phyloP scores from a whole-genome alignment of 148 eudicot genomes.

The Chenopodium album region DNA sequence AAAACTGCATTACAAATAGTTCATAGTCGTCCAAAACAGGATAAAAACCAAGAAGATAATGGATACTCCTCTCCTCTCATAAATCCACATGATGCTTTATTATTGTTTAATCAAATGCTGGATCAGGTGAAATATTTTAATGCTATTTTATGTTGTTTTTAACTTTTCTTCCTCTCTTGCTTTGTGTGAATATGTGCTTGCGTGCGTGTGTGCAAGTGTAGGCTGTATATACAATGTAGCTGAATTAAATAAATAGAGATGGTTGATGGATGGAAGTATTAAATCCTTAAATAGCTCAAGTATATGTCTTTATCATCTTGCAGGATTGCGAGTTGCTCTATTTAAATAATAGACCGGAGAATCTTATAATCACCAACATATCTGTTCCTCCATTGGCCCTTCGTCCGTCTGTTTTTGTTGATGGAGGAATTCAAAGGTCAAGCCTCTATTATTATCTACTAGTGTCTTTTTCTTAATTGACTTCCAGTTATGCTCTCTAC shows the following conservation, averaged over 20 bases:
- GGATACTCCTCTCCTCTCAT: constrained; percentile 34
- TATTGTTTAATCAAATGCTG: constrained; percentile 66
- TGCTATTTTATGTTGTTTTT: neutral
- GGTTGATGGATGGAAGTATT: neutral
- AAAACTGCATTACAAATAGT: constrained; percentile 44
- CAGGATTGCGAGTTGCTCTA: constrained; percentile 93
- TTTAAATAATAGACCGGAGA: constrained; percentile 82
- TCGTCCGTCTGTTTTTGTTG: constrained; percentile 93
- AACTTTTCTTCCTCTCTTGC: neutral
- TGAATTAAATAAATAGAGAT: neutral
- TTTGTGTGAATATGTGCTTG: neutral
- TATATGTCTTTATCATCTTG: constrained; percentile 19
- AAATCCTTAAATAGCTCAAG: neutral
- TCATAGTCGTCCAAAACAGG: constrained; percentile 59
- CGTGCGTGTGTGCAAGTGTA: neutral
- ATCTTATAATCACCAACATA: constrained; percentile 61
- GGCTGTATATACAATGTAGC: neutral
- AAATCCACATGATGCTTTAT: constrained; percentile 60
- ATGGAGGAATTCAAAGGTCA: constrained; percentile 79
- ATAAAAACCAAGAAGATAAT: constrained; percentile 43
- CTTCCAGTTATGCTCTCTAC: neutral
- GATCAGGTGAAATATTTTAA: constrained; percentile 58
- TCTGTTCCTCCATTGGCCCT: constrained; percentile 86
- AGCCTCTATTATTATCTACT: constrained; percentile 11
- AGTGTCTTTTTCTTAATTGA: neutral